Percentiles rank a stretch among this genome's conserved stretches.
Conservation (phyloP, 306 rosid species). For the Cicer cuneatum region DNA sequence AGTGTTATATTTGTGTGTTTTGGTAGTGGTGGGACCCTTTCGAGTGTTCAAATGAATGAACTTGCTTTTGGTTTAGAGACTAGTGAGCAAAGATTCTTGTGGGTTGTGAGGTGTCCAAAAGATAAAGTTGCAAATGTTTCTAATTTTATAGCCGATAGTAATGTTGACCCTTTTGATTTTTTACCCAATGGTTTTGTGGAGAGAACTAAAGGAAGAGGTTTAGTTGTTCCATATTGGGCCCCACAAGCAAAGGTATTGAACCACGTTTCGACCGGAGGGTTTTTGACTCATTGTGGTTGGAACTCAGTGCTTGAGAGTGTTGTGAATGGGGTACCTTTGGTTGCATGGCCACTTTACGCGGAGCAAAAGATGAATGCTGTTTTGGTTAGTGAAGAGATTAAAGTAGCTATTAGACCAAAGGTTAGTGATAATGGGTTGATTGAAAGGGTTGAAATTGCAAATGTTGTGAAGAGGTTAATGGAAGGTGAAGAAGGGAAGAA, state of each 20-base stretch:
- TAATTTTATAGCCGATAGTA: neutral
- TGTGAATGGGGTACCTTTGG: constrained; percentile 37
- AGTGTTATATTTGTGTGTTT: constrained; percentile 38
- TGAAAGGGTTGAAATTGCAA: constrained; percentile 40
- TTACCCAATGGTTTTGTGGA: constrained; percentile 61
- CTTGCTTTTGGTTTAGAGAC: constrained; percentile 39
- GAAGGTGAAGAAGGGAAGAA: constrained; percentile 34
- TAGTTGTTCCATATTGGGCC: constrained; percentile 42
- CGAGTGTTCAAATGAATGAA: constrained; percentile 35
- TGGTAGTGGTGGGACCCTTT: constrained; percentile 35
- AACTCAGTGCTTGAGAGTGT: constrained; percentile 44
- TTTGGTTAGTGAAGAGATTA: constrained; percentile 4
- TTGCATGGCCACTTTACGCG: constrained; percentile 45
- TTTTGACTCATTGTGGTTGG: constrained; percentile 51
- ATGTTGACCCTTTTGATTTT: constrained; percentile 15
- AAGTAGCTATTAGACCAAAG: constrained; percentile 40
- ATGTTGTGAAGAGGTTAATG: constrained; percentile 40
- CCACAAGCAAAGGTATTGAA: constrained; percentile 44
- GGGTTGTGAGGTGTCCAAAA: constrained; percentile 45
- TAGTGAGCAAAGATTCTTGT: constrained; percentile 39
- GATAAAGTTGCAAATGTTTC: constrained; percentile 15
- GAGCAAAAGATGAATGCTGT: constrained; percentile 44
- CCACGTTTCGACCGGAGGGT: constrained; percentile 44
- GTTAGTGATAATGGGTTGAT: constrained; percentile 27
- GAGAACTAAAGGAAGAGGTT: constrained; percentile 38